Conservation (phyloP, 352 stramenopile species). For the Phytophthora megakarya region DNA sequence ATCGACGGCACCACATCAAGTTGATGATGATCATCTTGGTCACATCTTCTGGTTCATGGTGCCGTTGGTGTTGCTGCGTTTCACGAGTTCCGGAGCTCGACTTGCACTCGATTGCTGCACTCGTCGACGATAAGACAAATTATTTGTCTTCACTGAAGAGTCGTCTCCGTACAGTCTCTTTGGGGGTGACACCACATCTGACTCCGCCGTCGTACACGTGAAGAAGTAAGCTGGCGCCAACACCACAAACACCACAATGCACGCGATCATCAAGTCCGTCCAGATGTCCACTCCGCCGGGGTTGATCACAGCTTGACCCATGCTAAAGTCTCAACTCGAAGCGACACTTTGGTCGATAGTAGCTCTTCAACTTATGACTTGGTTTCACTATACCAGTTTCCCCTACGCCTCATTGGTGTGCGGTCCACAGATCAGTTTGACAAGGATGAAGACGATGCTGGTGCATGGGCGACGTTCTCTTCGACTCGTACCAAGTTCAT, state of each 20-base stretch:
- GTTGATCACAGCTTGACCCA: not conserved
- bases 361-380: no score
- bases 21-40: not conserved
- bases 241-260: constrained; percentile 67
- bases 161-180: no score
- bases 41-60: constrained; percentile 9
- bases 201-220: constrained; percentile 25
- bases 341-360: no score
- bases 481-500: constrained; percentile 2
- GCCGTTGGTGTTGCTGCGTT: not conserved
- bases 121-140: constrained; percentile 13
- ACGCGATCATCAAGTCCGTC: constrained; percentile 61
- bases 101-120: constrained; percentile 4
- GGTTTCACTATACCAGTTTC: constrained; percentile 12
- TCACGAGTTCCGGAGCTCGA: not conserved
- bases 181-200: no score
- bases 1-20: constrained; percentile 1
- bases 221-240: constrained; percentile 69
- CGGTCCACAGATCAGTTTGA: constrained; percentile 24
- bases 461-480: constrained; percentile 16
- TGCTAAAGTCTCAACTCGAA: constrained; percentile 15
- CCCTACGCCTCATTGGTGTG: constrained; percentile 18
- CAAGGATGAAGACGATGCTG: constrained; percentile 1
- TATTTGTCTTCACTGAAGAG: not conserved
- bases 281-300: constrained; percentile 43